Conservation (phyloP, 73 alveolate species). For the Durusdinium trenchii region DNA sequence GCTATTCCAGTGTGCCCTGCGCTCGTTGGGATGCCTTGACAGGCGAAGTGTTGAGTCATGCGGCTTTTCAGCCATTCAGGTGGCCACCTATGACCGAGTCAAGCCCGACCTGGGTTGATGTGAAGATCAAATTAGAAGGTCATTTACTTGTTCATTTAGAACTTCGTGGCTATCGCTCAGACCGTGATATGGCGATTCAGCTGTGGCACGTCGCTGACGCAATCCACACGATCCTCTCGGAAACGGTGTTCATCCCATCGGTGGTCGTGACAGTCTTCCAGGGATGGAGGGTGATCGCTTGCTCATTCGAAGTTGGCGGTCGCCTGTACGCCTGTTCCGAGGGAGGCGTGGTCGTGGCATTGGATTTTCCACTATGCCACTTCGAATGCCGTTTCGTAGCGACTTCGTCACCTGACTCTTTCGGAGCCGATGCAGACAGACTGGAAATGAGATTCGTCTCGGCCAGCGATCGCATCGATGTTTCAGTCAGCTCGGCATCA, state of each 20-base stretch:
- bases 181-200: neutral
- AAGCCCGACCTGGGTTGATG: neutral
- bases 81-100: neutral
- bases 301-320: slow-evolving; percentile 23
- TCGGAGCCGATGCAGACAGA: slow-evolving; percentile 13
- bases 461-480: neutral
- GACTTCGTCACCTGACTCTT: neutral
- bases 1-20: neutral
- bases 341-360: neutral
- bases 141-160: neutral
- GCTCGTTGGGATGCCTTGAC: neutral
- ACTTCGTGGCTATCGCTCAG: neutral
- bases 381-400: neutral
- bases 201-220: neutral
- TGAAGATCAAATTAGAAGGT: neutral
- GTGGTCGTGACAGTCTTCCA: slow-evolving; percentile 17
- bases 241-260: neutral
- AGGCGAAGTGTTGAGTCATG: neutral
- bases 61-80: neutral
- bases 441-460: neutral
- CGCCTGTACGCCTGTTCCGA: neutral
- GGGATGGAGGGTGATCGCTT: neutral
- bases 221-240: neutral
- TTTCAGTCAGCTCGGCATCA: neutral
- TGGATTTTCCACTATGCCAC: slow-evolving; percentile 20